Evolutionary conservation across 352 stramenopile species (phyloP).

Genomic region (Peronospora belbahrii): DNA sequence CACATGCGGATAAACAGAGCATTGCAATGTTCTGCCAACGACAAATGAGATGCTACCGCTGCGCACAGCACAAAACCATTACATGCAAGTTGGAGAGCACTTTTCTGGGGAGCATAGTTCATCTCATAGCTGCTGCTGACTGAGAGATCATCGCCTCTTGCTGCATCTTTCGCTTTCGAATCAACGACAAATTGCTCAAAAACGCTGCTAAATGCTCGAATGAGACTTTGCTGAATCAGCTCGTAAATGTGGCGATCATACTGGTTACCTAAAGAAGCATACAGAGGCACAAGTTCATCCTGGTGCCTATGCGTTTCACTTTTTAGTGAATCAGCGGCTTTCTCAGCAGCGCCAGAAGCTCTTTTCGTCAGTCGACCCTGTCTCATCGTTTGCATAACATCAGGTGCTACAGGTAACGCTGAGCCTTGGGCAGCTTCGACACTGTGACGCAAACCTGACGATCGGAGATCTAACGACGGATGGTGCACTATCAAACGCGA

Average conservation of each 20-base stretch:
- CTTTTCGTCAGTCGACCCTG: constrained; percentile 17
- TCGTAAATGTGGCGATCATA: constrained; percentile 73
- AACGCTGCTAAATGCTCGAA: constrained; percentile 55
- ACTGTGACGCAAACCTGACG: constrained; percentile 15
- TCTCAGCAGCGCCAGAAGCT: constrained; percentile 13
- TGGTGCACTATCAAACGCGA: constrained; percentile 62
- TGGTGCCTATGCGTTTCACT: constrained; percentile 5
- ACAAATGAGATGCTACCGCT: constrained; percentile 47
- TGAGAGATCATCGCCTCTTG: constrained; percentile 17
- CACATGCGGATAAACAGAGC: constrained; percentile 48
- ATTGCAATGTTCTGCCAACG: constrained; percentile 52
- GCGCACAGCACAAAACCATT: constrained; percentile 68
- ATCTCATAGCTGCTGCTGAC: constrained; percentile 23
- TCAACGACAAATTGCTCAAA: constrained; percentile 66
- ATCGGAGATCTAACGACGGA: constrained; percentile 20
- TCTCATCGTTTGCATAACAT: constrained; percentile 24
- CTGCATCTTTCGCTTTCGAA: constrained; percentile 40
- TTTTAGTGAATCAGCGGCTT: constrained; percentile 4
- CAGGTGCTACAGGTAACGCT: constrained; percentile 11
- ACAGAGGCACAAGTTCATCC: constrained; percentile 7
- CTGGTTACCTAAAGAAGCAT: constrained; percentile 27
- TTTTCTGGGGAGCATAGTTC: constrained; percentile 64
- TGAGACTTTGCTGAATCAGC: constrained; percentile 41
- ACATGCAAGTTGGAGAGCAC: constrained; percentile 62
- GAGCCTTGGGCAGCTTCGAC: constrained; percentile 4